Evolutionary conservation across 2,329 filamentous ascomycete genomes (phyloP).

Genomic region (Aureobasidium mangrovei): DNA sequence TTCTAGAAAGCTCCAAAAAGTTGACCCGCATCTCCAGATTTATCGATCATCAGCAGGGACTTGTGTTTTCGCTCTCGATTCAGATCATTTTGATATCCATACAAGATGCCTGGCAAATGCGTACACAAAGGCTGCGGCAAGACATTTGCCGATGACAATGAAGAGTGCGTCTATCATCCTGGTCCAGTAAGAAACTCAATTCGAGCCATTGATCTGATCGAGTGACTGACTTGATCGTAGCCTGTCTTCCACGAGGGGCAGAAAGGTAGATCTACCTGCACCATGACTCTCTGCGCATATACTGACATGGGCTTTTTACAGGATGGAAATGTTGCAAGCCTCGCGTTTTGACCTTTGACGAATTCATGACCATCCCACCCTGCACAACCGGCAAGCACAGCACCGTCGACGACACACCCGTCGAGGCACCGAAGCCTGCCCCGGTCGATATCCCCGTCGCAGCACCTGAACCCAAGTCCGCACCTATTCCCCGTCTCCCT

Average conservation of each 20-base stretch:
- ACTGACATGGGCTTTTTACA: slow-evolving; percentile 30
- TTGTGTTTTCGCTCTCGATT: not conserved
- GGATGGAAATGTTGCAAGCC: slow-evolving; percentile 99
- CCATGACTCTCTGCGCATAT: not conserved
- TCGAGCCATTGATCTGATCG: not conserved
- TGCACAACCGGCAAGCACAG: slow-evolving; percentile 92
- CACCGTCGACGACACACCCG: slow-evolving; percentile 65
- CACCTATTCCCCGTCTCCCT: slow-evolving; percentile 3
- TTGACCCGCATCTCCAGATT: slow-evolving; percentile 10
- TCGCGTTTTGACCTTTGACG: slow-evolving; percentile 92
- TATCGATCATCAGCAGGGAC: not conserved
- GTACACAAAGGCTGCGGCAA: slow-evolving; percentile 96
- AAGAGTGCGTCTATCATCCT: slow-evolving; percentile 85
- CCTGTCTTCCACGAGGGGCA: slow-evolving; percentile 96
- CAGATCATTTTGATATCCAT: not conserved
- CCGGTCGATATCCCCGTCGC: not conserved
- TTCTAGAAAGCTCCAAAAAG: slow-evolving; percentile 15
- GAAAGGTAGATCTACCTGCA: slow-evolving; percentile 60
- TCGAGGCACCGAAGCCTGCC: slow-evolving; percentile 18
- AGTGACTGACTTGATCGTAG: slow-evolving; percentile 16
- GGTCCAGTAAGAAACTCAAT: slow-evolving; percentile 36
- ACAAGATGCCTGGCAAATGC: slow-evolving; percentile 68
- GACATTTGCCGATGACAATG: slow-evolving; percentile 68
- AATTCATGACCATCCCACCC: slow-evolving; percentile 86
- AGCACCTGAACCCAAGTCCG: not conserved